Conservation (phyloP, 225 moss, liverwort and hornwort species). For the Anthoceros angustus region DNA sequence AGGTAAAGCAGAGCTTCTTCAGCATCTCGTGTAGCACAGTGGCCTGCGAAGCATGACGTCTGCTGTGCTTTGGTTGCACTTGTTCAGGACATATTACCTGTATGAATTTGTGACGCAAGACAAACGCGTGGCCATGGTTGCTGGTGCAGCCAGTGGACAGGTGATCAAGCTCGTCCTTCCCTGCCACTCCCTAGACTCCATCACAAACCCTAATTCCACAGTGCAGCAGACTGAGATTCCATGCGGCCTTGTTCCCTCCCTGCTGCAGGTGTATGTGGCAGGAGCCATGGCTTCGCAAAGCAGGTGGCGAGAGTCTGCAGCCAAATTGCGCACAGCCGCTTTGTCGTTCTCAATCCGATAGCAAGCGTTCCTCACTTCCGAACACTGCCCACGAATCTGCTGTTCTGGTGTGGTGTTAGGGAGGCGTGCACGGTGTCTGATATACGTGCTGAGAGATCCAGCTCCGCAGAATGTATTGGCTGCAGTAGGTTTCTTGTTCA, state of each 20-base stretch:
- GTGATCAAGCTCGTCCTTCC: slow-evolving; percentile 17
- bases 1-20: slow-evolving; percentile 26
- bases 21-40: not conserved
- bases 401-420: not conserved
- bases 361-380: not conserved
- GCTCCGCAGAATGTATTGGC: too few species aligned
- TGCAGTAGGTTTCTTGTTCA: too few species aligned
- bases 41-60: not conserved
- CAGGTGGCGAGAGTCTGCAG: slow-evolving; percentile 63
- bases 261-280: slow-evolving; percentile 63
- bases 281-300: slow-evolving; percentile 74
- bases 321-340: slow-evolving; percentile 59
- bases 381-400: not conserved
- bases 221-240: not conserved
- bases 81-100: slow-evolving; percentile 63
- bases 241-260: not conserved
- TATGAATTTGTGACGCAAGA: slow-evolving; percentile 81
- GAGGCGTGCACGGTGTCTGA: too few species aligned
- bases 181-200: not conserved
- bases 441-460: too few species aligned
- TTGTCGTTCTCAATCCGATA: slow-evolving; percentile 37
- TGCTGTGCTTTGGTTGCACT: not conserved
- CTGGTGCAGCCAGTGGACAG: slow-evolving; percentile 74
- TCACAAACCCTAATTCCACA: not conserved
- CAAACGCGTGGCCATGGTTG: slow-evolving; percentile 70